These are phyloP conservation scores for Papilionanthe hybrid DNA, from an alignment of 116 monocot species.

Conservation along the genomic window DNA sequence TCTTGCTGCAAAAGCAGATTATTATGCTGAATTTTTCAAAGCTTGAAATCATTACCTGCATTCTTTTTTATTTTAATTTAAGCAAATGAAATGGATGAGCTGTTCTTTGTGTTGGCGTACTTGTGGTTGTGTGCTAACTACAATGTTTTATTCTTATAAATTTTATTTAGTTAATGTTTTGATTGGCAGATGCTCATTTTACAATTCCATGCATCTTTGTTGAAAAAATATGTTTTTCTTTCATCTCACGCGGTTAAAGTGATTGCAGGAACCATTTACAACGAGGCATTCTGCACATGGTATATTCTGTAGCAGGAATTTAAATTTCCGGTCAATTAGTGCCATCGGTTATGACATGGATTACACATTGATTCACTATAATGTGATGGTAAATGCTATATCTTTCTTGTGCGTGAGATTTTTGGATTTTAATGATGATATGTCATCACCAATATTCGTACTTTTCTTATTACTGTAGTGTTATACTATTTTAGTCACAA, in stretches of 20 bases:
- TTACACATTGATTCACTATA: slow-evolving; percentile 92
- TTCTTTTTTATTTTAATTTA: neutral
- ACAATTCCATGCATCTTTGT: neutral
- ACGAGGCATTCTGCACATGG: slow-evolving; percentile 72
- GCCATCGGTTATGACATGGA: slow-evolving; percentile 99
- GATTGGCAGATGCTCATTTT: neutral
- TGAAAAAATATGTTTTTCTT: neutral
- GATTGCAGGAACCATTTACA: slow-evolving; percentile 65
- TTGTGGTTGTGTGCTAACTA: neutral
- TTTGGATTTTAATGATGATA: neutral
- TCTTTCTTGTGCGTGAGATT: neutral
- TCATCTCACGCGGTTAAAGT: neutral
- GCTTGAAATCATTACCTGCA: neutral
- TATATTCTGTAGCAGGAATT: slow-evolving; percentile 87
- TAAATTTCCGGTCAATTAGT: slow-evolving; percentile 92
- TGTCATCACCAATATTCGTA: neutral
- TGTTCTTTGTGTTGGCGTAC: neutral
- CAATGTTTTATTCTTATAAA: neutral
- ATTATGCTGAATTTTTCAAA: neutral
- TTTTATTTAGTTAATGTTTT: neutral
- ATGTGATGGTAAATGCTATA: slow-evolving; percentile 68
- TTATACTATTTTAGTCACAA: neutral
- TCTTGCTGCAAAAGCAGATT: neutral
- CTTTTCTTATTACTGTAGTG: neutral
- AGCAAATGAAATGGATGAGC: neutral